These are phyloP conservation scores for Digitaria exilis DNA, from an alignment of 202 grass and related monocot genomes.

Conservation along the genomic window DNA sequence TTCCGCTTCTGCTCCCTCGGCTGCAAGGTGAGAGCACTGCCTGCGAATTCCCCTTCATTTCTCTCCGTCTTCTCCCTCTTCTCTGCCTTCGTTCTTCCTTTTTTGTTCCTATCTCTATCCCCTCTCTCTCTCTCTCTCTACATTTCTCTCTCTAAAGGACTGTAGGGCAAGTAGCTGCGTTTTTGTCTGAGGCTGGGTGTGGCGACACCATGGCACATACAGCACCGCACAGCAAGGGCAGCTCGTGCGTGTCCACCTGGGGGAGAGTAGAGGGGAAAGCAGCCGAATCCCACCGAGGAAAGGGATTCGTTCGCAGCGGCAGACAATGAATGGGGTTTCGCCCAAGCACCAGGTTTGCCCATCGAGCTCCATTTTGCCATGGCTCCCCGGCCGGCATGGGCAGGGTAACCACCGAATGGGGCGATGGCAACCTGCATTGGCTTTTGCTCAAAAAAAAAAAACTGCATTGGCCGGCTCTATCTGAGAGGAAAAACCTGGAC, in stretches of 20 bases:
- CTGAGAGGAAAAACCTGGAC: neutral
- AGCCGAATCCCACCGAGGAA: constrained; percentile 22
- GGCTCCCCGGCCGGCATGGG: neutral
- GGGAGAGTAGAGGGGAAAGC: neutral
- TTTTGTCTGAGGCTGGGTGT: neutral
- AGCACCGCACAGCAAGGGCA: neutral
- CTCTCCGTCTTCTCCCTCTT: neutral
- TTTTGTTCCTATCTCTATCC: neutral
- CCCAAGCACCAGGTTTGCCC: neutral
- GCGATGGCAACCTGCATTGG: constrained; percentile 15
- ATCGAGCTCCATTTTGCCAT: neutral
- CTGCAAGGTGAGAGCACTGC: constrained; percentile 67
- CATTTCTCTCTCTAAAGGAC: neutral
- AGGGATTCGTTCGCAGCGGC: neutral
- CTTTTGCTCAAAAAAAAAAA: too few relatives aligned
- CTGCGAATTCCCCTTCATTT: neutral
- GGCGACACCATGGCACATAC: neutral
- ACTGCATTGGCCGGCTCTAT: neutral
- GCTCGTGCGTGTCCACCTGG: constrained; percentile 17
- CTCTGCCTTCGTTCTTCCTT: neutral
- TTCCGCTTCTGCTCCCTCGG: constrained; percentile 92
- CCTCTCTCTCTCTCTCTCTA: neutral
- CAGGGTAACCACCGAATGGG: neutral
- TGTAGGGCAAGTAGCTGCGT: neutral
- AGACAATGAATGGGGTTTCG: neutral